A percentile compares a stretch with the other conserved stretches of the same genome.
Evolutionary conservation across 1,284 basidiomycete species (phyloP).

Genomic region (Macrocystidia cucumis): DNA sequence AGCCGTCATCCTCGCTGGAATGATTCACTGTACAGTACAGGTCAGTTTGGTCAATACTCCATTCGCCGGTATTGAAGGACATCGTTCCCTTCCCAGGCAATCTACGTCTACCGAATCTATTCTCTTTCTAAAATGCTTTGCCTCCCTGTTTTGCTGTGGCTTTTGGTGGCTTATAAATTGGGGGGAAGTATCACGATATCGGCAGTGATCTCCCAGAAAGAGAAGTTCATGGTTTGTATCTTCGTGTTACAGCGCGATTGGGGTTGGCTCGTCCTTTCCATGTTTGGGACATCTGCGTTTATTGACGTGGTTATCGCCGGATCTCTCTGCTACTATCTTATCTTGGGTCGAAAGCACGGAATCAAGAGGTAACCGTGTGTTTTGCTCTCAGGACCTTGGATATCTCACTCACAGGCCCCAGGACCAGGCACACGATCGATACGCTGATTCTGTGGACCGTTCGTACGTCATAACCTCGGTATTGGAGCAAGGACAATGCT

Average conservation of each 20-base stretch:
- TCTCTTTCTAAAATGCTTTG: background rate
- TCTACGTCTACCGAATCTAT: slow-evolving; percentile 2
- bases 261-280: slow-evolving; percentile 1
- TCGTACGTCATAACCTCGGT: too few species aligned
- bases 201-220: background rate
- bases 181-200: background rate
- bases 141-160: slow-evolving; percentile 1
- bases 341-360: background rate
- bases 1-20: background rate
- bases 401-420: background rate
- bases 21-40: slow-evolving; percentile 1
- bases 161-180: background rate
- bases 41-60: background rate
- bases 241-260: background rate
- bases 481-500: too few species aligned
- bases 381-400: background rate
- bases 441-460: too few species aligned
- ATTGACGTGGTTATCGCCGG: slow-evolving; percentile 3
- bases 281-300: slow-evolving; percentile 1
- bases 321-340: slow-evolving; percentile 1
- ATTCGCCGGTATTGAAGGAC: background rate
- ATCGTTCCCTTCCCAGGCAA: background rate
- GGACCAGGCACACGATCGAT: too few species aligned
- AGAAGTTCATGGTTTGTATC: background rate
- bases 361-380: background rate